A percentile compares a stretch with the other conserved stretches of the same genome.
These are phyloP conservation scores for Cutaneotrichosporon sp. DNA, from an alignment of 1,284 basidiomycete species.

Conservation along the genomic window DNA sequence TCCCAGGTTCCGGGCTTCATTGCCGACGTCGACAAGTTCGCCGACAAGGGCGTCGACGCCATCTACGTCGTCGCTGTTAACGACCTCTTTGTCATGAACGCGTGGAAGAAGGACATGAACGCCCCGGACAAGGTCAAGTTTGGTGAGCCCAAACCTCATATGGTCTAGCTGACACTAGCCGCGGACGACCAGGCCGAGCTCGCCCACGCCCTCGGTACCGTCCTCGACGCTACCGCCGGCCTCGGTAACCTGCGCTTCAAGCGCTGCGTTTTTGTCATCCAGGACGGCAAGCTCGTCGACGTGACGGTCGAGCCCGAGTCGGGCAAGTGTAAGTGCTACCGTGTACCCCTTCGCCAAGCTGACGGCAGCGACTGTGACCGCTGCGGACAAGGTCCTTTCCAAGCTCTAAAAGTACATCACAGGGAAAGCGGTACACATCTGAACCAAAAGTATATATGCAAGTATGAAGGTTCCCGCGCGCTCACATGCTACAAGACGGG, in stretches of 20 bases:
- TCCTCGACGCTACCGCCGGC: conserved; percentile 59
- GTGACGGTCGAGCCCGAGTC: conserved; percentile 60
- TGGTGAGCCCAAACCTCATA: conserved; percentile 34
- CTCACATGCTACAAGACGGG: too few relatives aligned
- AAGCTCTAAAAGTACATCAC: conserved; percentile 40
- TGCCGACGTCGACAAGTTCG: conserved; percentile 58
- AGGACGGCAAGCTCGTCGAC: conserved; percentile 56
- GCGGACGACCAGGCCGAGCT: conserved; percentile 64
- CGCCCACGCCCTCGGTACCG: conserved; percentile 56
- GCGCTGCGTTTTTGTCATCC: conserved; percentile 50
- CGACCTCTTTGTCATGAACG: conserved; percentile 58
- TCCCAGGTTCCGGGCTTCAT: conserved; percentile 64
- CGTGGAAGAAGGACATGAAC: conserved; percentile 64
- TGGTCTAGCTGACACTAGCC: conserved; percentile 38
- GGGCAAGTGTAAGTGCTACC: conserved; percentile 44
- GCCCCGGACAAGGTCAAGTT: conserved; percentile 34
- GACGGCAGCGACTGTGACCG: conserved; percentile 54
- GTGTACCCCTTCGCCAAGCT: not conserved
- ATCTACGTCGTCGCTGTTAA: conserved; percentile 67
- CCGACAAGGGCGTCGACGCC: conserved; percentile 62
- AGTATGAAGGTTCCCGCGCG: too few relatives aligned
- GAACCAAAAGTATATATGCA: not conserved
- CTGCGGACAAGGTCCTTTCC: conserved; percentile 58
- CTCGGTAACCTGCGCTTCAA: conserved; percentile 64
- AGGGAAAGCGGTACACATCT: not conserved